A percentile compares a stretch with the other conserved stretches of the same genome.
phyloP scores from a whole-genome alignment of 352 stramenopile species.

The Phytophthora sp. region DNA sequence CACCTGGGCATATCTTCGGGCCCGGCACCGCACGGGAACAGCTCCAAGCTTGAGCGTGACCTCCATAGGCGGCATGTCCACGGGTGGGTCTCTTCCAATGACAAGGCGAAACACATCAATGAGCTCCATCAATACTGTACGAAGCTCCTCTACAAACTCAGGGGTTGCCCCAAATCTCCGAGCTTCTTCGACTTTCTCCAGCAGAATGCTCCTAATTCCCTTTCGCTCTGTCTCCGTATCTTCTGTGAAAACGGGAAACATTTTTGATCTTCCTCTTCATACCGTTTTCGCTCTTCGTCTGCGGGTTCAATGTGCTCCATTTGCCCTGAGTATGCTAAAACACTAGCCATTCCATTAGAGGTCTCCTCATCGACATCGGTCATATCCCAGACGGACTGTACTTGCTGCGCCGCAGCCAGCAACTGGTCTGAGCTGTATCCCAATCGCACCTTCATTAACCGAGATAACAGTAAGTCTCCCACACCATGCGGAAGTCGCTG shows the following conservation, averaged over 20 bases:
- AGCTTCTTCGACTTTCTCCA: slow-evolving; percentile 9
- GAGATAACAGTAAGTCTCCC: slow-evolving; percentile 11
- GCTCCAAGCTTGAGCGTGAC: slow-evolving; percentile 6
- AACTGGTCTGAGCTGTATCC: slow-evolving; percentile 11
- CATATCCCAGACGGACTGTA: slow-evolving; percentile 11
- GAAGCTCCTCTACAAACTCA: background rate
- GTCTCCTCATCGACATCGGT: slow-evolving; percentile 4
- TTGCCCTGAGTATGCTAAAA: slow-evolving; percentile 9
- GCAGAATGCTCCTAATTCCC: slow-evolving; percentile 6
- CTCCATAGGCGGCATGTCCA: slow-evolving; percentile 27
- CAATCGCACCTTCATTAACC: slow-evolving; percentile 6
- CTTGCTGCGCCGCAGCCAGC: slow-evolving; percentile 6
- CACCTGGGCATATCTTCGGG: slow-evolving; percentile 1
- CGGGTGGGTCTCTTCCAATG: slow-evolving; percentile 9
- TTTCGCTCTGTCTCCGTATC: background rate
- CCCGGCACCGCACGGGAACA: slow-evolving; percentile 2
- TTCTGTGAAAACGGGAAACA: slow-evolving; percentile 3
- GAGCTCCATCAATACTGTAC: slow-evolving; percentile 1
- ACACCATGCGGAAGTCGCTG: background rate
- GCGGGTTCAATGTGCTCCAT: background rate
- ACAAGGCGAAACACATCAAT: slow-evolving; percentile 14
- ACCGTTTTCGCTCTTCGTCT: background rate
- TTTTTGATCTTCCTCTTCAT: slow-evolving; percentile 10
- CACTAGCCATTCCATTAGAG: background rate
- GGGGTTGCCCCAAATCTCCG: background rate